Evolutionary conservation across 257 asterid species (phyloP), one percentile per base, ranked within the genome.

Genomic region (Scutellaria baicalensis): DNA sequence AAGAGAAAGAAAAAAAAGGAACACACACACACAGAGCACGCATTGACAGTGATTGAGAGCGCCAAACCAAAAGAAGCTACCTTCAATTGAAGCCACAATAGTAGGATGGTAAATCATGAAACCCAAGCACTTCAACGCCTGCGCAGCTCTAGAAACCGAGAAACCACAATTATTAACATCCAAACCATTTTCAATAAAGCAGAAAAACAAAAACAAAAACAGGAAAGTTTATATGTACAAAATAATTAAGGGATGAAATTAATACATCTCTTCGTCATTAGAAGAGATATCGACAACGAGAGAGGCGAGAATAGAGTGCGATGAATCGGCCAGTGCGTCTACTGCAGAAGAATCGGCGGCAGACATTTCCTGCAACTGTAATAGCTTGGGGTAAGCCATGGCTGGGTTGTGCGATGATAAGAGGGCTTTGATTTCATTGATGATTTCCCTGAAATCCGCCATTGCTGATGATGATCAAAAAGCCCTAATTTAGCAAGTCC

Each of bases 41-140:
- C 1, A 23, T 23, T 23, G 31, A 23, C 33, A 27, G 4, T 27
- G 1, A 45, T 31, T 40, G 10, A 38, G 20, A 35, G 38, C 0
- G 12, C 65, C 3, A 40, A 54, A 27, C n/a, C 55, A 68, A 75
- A 54, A 40, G 51, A 3, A 51, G 33, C n/a, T 75, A 88, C 97
- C 96, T 74, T 49, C 62, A 60, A 86, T 75, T 7, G 80, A 77
- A 70, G 86, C 79, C 74, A 81, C 85, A 40, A 82, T 67, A 45
- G 76, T 62, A 36, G 96, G 97, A 45, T 88, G 91, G 82, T 91
- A 91, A 70, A 88, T 81, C 92, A 91, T 86, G 82, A 85, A 88
- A 10, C 97, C 97, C 88, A 88, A 82, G 71, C 92, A 88, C 85
- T 91, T 91, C 86, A 91, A 82, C 27, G 96, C 96, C 79, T 71